phyloP scores from a whole-genome alignment of 2,329 filamentous ascomycete genomes.

The Periconia macrospinosa region DNA sequence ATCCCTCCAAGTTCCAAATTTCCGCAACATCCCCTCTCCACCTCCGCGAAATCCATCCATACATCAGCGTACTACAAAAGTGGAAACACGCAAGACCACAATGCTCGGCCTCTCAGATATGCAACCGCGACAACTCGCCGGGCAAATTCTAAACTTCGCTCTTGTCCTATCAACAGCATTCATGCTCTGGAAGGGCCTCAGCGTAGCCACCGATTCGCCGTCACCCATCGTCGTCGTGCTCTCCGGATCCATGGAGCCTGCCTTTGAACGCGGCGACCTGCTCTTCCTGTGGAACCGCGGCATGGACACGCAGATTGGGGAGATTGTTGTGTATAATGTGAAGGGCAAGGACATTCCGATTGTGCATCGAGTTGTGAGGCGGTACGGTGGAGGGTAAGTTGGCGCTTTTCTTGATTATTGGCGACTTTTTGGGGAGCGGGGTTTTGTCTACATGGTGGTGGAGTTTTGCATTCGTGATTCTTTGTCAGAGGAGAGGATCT shows the following conservation, averaged over 20 bases:
- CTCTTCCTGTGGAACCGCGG: constrained; percentile 76
- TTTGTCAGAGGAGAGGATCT: neutral
- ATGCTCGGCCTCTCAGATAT: constrained; percentile 57
- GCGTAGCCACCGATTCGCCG: constrained; percentile 67
- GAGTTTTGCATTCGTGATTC: neutral
- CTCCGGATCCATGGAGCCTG: constrained; percentile 81
- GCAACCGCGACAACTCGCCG: constrained; percentile 78
- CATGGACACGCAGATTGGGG: constrained; percentile 66
- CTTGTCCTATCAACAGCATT: constrained; percentile 89
- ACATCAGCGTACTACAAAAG: no score
- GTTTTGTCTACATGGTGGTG: neutral
- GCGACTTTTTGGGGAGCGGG: neutral
- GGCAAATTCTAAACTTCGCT: constrained; percentile 86
- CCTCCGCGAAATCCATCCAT: constrained; percentile 7
- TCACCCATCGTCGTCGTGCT: constrained; percentile 80
- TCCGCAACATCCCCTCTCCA: neutral
- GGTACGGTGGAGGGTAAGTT: constrained; percentile 61
- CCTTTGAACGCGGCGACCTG: constrained; percentile 77
- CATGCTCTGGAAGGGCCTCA: constrained; percentile 90
- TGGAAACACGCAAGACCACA: constrained; percentile 5
- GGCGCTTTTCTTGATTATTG: neutral
- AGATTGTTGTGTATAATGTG: constrained; percentile 82
- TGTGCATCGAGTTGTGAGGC: constrained; percentile 86
- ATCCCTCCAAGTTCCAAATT: neutral
- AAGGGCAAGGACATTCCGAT: constrained; percentile 95